Percentiles rank a stretch among this genome's conserved stretches.
Evolutionary conservation across 352 stramenopile genomes (phyloP).

Genomic region (Pythium vanterpoolii): DNA sequence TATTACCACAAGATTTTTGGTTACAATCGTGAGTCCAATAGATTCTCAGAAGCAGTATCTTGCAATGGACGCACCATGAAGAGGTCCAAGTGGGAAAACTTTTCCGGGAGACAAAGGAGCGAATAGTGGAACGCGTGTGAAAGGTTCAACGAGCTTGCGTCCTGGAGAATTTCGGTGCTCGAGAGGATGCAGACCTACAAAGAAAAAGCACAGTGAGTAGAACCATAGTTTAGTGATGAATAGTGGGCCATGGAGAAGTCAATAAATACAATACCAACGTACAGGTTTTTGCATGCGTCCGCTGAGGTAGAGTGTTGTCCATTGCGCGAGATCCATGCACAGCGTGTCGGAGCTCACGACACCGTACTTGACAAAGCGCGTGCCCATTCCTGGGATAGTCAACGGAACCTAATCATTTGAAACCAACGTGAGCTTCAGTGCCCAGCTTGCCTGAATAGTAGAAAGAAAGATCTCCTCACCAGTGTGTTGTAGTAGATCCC

Average conservation of each 20-base stretch:
- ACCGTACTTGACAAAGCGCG: constrained; percentile 86
- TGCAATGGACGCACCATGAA: constrained; percentile 54
- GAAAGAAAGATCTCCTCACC: constrained; percentile 21
- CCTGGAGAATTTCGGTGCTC: constrained; percentile 42
- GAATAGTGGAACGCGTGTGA: constrained; percentile 74
- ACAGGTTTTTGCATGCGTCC: constrained; percentile 87
- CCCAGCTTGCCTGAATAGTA: not conserved
- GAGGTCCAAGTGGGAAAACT: constrained; percentile 78
- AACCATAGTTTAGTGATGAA: too few relatives aligned
- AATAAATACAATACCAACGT: constrained; percentile 19
- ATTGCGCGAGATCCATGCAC: constrained; percentile 69
- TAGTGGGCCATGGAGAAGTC: too few relatives aligned
- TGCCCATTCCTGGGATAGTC: constrained; percentile 47
- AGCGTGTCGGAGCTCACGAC: constrained; percentile 81
- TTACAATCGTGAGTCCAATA: not conserved
- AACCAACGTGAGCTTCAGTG: too few relatives aligned
- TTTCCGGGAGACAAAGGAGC: constrained; percentile 68
- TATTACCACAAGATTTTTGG: constrained; percentile 20
- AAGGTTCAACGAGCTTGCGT: constrained; percentile 57
- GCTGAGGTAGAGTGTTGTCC: constrained; percentile 86
- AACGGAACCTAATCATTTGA: constrained; percentile 42
- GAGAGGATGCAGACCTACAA: constrained; percentile 58
- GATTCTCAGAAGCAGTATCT: not conserved
- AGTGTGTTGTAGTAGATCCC: constrained; percentile 87
- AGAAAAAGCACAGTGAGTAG: not conserved